These are phyloP conservation scores for Alternaria tenuissima DNA, from an alignment of 2,329 filamentous ascomycete genomes.

Conservation along the genomic window DNA sequence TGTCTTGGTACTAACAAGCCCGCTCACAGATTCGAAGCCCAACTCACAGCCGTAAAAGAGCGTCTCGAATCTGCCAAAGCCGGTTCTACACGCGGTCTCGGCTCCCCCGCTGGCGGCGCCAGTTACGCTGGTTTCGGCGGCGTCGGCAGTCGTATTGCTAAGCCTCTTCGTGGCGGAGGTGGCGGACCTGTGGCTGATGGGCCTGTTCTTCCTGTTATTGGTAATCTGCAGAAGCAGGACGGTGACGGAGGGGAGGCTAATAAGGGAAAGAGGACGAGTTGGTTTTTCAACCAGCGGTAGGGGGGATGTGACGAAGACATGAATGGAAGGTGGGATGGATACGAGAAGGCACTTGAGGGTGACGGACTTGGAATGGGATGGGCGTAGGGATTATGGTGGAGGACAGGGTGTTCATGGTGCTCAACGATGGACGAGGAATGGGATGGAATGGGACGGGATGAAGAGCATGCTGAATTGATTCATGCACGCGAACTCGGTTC, in stretches of 20 bases:
- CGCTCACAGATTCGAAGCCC: constrained; percentile 83
- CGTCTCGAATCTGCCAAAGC: constrained; percentile 94
- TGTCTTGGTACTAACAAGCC: constrained; percentile 11
- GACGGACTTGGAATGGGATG: neutral
- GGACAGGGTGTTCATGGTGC: neutral
- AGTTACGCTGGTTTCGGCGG: constrained; percentile 72
- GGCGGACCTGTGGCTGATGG: constrained; percentile 51
- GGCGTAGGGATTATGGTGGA: neutral
- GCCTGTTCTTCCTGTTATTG: constrained; percentile 54
- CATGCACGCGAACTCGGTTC: neutral
- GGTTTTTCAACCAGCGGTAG: constrained; percentile 68
- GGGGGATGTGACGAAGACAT: neutral
- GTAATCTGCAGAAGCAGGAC: constrained; percentile 61
- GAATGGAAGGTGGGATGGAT: neutral
- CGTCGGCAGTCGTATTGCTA: constrained; percentile 66
- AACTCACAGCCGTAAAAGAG: constrained; percentile 97
- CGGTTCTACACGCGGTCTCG: constrained; percentile 84
- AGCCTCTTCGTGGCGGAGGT: constrained; percentile 64
- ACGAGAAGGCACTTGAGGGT: neutral
- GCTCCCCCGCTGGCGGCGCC: constrained; percentile 64
- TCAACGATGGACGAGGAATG: neutral
- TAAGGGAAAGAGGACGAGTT: constrained; percentile 72
- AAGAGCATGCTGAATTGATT: neutral
- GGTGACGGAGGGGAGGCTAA: constrained; percentile 57
- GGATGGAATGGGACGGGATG: neutral